These are phyloP conservation scores for Verticillium nonalfalfae DNA, from an alignment of 2,329 filamentous ascomycete species.

Conservation along the genomic window DNA sequence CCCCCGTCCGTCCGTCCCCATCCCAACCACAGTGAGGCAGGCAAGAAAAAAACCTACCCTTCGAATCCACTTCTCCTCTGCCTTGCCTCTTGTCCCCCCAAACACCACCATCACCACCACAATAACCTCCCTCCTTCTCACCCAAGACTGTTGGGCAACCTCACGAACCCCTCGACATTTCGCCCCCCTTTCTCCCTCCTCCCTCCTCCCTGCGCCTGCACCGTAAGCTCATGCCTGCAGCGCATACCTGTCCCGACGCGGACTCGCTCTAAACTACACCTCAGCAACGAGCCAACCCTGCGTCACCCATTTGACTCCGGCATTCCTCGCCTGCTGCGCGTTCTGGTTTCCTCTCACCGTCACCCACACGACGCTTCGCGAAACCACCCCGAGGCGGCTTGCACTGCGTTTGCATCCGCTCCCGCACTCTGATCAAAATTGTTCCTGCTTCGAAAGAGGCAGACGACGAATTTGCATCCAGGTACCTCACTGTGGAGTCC, in stretches of 20 bases:
- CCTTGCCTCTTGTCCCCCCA: not conserved
- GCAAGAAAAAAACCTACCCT: slow-evolving; percentile 1
- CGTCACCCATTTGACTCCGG: not conserved
- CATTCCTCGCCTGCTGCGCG: not conserved
- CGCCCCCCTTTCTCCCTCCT: not conserved
- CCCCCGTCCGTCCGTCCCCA: not conserved
- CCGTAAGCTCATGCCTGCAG: not conserved
- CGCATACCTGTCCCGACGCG: not conserved
- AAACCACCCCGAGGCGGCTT: not conserved
- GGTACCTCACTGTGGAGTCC: not conserved
- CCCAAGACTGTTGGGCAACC: not conserved
- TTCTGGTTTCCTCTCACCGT: not conserved
- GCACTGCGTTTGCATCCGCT: not conserved
- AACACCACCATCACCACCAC: slow-evolving; percentile 1
- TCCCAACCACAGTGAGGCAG: slow-evolving; percentile 1
- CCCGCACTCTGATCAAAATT: not conserved
- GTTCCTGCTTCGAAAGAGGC: not conserved
- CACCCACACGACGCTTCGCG: not conserved
- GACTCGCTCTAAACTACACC: not conserved
- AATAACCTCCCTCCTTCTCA: not conserved
- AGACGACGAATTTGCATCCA: not conserved
- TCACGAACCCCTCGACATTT: not conserved
- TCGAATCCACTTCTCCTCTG: slow-evolving; percentile 2
- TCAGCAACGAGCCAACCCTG: not conserved
- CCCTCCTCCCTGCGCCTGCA: not conserved